These are phyloP conservation scores for Eucalyptus virginea DNA, from an alignment of 345 rosid genomes.

Conservation along the genomic window DNA sequence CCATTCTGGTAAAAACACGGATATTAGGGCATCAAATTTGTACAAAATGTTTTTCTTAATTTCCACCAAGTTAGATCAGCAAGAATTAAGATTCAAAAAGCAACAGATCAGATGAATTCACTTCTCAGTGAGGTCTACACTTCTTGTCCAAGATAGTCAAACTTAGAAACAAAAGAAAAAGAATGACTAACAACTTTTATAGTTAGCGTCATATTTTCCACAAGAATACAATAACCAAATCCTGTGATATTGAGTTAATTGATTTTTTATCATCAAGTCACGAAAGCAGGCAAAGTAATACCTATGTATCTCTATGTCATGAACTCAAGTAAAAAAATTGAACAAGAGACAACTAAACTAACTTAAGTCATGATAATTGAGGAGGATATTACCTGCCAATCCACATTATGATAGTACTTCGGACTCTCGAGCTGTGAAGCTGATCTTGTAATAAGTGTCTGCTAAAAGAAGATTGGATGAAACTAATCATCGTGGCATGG, in stretches of 20 bases:
- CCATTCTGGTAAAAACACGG: no score
- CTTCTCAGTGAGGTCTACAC: not conserved
- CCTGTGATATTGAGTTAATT: not conserved
- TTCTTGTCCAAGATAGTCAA: not conserved
- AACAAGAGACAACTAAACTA: no score
- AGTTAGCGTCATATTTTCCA: not conserved
- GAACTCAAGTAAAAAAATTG: not conserved
- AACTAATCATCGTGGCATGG: no score
- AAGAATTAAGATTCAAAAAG: no score
- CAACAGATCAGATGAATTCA: not conserved
- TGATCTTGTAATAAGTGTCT: no score
- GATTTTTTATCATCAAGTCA: not conserved
- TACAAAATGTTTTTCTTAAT: not conserved
- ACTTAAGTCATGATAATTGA: not conserved
- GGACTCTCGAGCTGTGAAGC: not conserved
- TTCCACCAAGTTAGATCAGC: not conserved
- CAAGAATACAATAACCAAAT: not conserved
- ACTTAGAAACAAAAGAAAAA: not conserved
- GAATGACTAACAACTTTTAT: not conserved
- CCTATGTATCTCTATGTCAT: no score
- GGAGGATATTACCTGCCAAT: not conserved
- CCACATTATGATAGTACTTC: not conserved
- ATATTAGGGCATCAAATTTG: not conserved
- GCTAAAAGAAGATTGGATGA: no score
- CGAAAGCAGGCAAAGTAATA: no score